Base-by-base conservation (phyloP, 257 asterid species). In the Cynanchum wilfordii region DNA sequence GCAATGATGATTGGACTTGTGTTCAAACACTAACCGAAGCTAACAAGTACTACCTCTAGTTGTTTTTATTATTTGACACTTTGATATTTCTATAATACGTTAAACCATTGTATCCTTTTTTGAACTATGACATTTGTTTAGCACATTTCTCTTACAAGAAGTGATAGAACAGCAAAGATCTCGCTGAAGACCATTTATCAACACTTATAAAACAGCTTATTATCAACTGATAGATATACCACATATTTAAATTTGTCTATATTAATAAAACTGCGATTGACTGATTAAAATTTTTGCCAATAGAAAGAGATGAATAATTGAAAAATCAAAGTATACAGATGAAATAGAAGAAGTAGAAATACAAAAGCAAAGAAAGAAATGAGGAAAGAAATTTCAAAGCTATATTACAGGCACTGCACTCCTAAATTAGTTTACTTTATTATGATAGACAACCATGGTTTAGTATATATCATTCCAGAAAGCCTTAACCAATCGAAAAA, bases 1-100 rank as follows among this genome's bases (percentile, higher is more conserved):
- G 82, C 16, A 92, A 59, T 56, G 96, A 88, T 79, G 96, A 87
- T 78, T 95, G 99, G 99, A 79, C 74, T 27, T 95, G 99, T 71
- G 71, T 83, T 79, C 98, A 95, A 79, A 95, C 96, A 13, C 71
- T 95, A 80, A 75, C 79, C 70, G 91, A 89, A 86, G 79, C 92
- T 68, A 81, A 66, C 84, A 77, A 90, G 99, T 95, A 82, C 29
- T 19, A 44, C 24, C 51, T 69, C 30, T 66, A 51, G 40, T 55
- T 69, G 42, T 17, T 75, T 47, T 63, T 4, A 49, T 13, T 50
- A 24, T 52, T 59, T 40, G 29, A 63, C 57, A 54, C 36, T 20
- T 45, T 20, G 42, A 50, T 30, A 16, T 55, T 22, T 38, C 17
- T 36, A 36, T 22, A 19, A 33, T 12, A 70, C 38, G 52, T 55